A percentile compares a stretch with the other conserved stretches of the same genome.
phyloP scores from a whole-genome alignment of 2,329 filamentous ascomycete species.

The Colletotrichum lindemuthianum region DNA sequence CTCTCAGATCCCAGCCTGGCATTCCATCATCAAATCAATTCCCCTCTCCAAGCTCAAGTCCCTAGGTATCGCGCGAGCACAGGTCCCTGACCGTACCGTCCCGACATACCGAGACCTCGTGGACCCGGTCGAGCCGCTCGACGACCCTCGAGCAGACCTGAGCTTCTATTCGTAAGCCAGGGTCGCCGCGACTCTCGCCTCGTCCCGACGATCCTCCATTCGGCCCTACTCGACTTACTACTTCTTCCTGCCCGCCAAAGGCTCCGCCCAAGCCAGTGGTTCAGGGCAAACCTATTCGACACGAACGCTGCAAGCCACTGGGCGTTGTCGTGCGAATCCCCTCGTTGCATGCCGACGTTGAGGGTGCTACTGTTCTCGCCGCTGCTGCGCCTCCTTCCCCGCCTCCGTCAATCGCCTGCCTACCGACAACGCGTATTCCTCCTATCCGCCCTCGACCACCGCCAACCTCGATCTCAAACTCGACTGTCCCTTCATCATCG shows the following conservation, averaged over 20 bases:
- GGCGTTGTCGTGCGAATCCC: slow-evolving; percentile 30
- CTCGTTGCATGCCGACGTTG: slow-evolving; percentile 32
- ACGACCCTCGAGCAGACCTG: slow-evolving; percentile 8
- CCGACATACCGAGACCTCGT: slow-evolving; percentile 34
- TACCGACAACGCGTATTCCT: slow-evolving; percentile 33
- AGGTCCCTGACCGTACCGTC: slow-evolving; percentile 27
- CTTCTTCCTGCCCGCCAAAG: slow-evolving; percentile 4
- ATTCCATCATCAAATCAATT: slow-evolving; percentile 37
- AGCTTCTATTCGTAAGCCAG: slow-evolving; percentile 11
- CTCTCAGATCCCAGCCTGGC: slow-evolving; percentile 36
- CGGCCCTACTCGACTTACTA: too few relatives aligned
- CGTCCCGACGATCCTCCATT: neutral
- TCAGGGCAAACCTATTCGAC: neutral
- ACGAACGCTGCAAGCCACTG: slow-evolving; percentile 29
- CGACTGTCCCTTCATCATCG: slow-evolving; percentile 36
- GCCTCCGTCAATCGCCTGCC: slow-evolving; percentile 38
- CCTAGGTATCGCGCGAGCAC: slow-evolving; percentile 17
- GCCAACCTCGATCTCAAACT: slow-evolving; percentile 36
- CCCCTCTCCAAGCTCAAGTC: slow-evolving; percentile 20
- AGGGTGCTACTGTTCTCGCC: slow-evolving; percentile 36
- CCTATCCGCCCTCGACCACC: slow-evolving; percentile 35
- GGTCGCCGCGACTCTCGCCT: slow-evolving; percentile 4
- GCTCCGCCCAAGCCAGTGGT: slow-evolving; percentile 1
- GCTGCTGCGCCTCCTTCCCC: slow-evolving; percentile 36
- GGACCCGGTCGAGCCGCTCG: slow-evolving; percentile 31